Conservation (phyloP, 116 monocot species). For the Phalaenopsis hybrid region DNA sequence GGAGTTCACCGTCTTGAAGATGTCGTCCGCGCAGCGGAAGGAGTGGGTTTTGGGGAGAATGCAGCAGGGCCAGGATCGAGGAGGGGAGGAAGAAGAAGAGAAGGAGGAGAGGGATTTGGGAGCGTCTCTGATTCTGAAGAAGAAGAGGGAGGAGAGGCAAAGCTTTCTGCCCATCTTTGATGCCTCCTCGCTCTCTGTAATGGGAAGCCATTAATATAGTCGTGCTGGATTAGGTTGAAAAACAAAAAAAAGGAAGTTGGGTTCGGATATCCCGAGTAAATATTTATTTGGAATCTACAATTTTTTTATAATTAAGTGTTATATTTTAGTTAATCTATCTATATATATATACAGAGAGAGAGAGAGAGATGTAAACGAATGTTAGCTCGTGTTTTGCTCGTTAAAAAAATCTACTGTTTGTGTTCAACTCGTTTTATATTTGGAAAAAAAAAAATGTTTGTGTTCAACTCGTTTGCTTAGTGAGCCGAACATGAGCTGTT, state of each 20-base stretch:
- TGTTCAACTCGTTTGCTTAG: no score
- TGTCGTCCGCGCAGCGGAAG: slow-evolving; percentile 8
- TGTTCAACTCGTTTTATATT: no score
- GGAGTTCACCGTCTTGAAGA: slow-evolving; percentile 47
- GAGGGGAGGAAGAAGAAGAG: slow-evolving; percentile 3
- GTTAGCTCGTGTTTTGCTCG: no score
- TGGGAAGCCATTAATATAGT: background rate
- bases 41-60: slow-evolving; percentile 21
- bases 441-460: no score
- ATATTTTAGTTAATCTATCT: no score
- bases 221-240: background rate
- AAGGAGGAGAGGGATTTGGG: background rate
- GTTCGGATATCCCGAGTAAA: background rate
- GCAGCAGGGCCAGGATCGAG: slow-evolving; percentile 20
- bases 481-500: no score
- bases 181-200: background rate
- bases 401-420: no score
- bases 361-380: no score
- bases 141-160: slow-evolving; percentile 12
- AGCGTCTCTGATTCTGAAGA: background rate
- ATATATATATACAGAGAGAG: no score
- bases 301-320: no score
- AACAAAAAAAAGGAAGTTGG: background rate
- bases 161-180: slow-evolving; percentile 14
- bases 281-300: background rate